These are phyloP conservation scores for Yamadazyma philogaea DNA, from an alignment of 805 yeast species.

Conservation along the genomic window DNA sequence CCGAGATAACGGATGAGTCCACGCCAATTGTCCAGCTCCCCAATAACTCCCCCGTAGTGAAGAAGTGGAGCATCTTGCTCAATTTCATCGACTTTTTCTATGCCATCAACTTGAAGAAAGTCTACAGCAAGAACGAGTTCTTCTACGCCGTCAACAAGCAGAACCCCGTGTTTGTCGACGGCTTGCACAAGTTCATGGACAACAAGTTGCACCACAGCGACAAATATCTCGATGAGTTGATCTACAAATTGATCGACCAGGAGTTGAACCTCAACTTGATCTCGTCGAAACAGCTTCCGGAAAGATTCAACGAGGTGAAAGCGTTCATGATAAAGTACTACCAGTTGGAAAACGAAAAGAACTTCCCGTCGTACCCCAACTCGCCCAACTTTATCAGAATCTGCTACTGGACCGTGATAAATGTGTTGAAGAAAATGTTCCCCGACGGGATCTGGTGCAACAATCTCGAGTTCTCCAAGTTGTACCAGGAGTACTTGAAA, in stretches of 20 bases:
- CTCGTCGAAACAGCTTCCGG: conserved; percentile 28
- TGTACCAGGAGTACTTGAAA: conserved; percentile 30
- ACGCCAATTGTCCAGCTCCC: conserved; percentile 22
- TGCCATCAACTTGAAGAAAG: conserved; percentile 24
- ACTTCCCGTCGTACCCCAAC: conserved; percentile 31
- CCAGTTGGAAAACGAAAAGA: conserved; percentile 31
- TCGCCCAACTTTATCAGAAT: conserved; percentile 26
- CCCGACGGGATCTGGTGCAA: conserved; percentile 43
- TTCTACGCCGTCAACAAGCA: conserved; percentile 32
- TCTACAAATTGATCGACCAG: conserved; percentile 31
- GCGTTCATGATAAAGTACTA: conserved; percentile 37
- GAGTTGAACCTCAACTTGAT: conserved; percentile 39
- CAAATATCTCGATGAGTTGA: conserved; percentile 32
- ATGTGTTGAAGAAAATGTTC: conserved; percentile 33
- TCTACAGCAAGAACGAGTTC: conserved; percentile 35
- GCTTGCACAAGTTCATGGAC: conserved; percentile 27
- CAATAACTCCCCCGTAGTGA: conserved; percentile 26
- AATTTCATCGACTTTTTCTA: conserved; percentile 32
- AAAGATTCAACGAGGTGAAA: conserved; percentile 35
- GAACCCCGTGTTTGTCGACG: conserved; percentile 25
- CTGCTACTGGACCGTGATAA: conserved; percentile 38
- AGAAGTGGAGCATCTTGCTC: conserved; percentile 25
- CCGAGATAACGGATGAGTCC: conserved; percentile 26
- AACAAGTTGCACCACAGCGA: conserved; percentile 32
- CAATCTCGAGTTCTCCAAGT: conserved; percentile 24